Base-by-base conservation (phyloP, 306 rosid genomes). In the Argentina anserina region DNA sequence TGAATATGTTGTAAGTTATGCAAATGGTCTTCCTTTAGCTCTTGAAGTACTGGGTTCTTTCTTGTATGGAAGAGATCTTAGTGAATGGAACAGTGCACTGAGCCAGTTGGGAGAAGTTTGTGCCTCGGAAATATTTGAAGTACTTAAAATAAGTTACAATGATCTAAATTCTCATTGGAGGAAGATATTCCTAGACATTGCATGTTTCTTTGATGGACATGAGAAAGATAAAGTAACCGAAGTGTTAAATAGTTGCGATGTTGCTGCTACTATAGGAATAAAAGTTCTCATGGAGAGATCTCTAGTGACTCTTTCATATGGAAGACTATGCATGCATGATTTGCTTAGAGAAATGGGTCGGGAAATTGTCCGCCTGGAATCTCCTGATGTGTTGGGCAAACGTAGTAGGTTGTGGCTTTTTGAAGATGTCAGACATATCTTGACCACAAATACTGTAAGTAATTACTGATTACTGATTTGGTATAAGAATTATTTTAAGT, bases 311-410 rank as follows among this genome's bases (percentile, higher is more conserved):
- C 2, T 49, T 20, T 61, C 60, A 7, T 20, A 75, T 41, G 73
- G 37, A 3, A 41, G 34, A 49, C 18, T 75, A 67, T 26, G 36
- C 41, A 67, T 75, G 79, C 79, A 75, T 21, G 79, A 75, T 55
- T 75, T 55, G 66, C 59, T 75, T 2, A 46, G 53, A 75, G 45
- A 75, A 55, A 66, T 66, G 79, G 73, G 79, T 41, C 67, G 21
- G 3, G 23, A 29, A 12, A 55, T 75, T 21, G 79, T 75, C 25
- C 36, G 20, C 5, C 12, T 49, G 53, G 49, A 75, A 12, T 75
- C 60, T 26, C 78, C 72, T 0, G 3, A 66, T 2, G 59, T 53
- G 17, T 67, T 33, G 1, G 67, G 69, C 26, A 75, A 23, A 60
- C 59, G 67, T 3, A 65, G 47, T 1, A 66, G 79, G 67, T 66